Conservation (phyloP, 2,329 filamentous ascomycete genomes). For the Coleophoma cylindrospora region DNA sequence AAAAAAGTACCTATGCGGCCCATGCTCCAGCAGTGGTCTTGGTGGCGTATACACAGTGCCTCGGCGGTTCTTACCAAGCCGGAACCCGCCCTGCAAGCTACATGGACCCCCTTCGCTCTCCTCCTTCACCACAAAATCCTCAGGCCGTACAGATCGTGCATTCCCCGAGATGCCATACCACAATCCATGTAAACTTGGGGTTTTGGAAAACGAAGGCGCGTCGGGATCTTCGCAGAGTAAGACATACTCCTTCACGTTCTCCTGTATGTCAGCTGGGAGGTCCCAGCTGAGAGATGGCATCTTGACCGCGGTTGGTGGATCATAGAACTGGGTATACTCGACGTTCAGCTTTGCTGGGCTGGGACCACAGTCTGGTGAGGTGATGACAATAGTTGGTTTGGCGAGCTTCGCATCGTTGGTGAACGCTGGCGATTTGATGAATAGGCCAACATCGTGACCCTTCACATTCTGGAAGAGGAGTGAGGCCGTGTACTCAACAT, state of each 20-base stretch:
- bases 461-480: constrained; percentile 1
- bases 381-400: constrained; percentile 3
- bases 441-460: constrained; percentile 7
- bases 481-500: constrained; percentile 7
- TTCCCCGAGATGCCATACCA: constrained; percentile 26
- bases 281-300: constrained; percentile 3
- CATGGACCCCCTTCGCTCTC: not conserved
- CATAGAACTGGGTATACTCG: constrained; percentile 3
- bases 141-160: constrained; percentile 8
- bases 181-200: constrained; percentile 23
- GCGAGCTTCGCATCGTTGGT: not conserved
- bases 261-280: constrained; percentile 3
- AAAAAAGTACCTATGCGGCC: constrained; percentile 27
- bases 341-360: not conserved
- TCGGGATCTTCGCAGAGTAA: constrained; percentile 27
- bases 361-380: not conserved
- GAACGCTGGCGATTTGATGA: constrained; percentile 5
- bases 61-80: constrained; percentile 21
- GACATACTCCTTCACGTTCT: constrained; percentile 9
- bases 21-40: constrained; percentile 25
- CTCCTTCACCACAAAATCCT: constrained; percentile 1
- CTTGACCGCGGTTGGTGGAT: not conserved
- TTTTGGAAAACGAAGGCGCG: constrained; percentile 14
- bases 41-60: constrained; percentile 22
- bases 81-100: constrained; percentile 21